Evolutionary conservation across 2,329 filamentous ascomycete genomes (phyloP).

Genomic region (Cercospora sp.): DNA sequence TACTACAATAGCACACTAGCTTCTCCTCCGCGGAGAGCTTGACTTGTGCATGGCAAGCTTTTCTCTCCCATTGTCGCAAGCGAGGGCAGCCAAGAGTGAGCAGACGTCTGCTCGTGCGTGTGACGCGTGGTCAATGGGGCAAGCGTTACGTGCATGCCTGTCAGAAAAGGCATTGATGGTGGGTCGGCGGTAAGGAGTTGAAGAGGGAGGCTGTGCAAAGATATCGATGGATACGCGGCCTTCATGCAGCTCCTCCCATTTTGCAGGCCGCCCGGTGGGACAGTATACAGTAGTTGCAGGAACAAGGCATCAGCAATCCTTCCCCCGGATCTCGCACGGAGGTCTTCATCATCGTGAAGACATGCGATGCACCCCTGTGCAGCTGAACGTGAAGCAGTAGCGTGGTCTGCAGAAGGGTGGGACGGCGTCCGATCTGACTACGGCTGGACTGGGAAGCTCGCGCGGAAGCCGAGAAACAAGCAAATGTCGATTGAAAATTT

Average conservation of each 20-base stretch:
- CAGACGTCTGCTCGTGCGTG: background rate
- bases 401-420: background rate
- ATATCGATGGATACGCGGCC: background rate
- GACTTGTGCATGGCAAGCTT: background rate
- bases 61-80: constrained; percentile 1
- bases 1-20: constrained; percentile 9
- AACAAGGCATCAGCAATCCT: background rate
- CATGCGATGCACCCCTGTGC: background rate
- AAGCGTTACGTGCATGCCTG: constrained; percentile 1
- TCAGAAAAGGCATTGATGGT: background rate
- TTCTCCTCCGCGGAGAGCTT: constrained; percentile 24
- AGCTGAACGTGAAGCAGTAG: background rate
- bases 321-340: background rate
- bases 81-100: background rate
- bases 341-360: background rate
- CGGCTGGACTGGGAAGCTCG: background rate
- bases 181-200: background rate
- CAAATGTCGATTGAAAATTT: background rate
- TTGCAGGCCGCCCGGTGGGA: background rate
- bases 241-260: background rate
- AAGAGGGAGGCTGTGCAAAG: constrained; percentile 2
- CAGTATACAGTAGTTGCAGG: background rate
- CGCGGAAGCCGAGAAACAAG: background rate
- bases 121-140: background rate
- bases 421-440: background rate